Evolutionary conservation across 192 early-diverging fungal species (phyloP), one percentile per base, ranked within the genome.

Genomic region (Rhizophagus sp.): DNA sequence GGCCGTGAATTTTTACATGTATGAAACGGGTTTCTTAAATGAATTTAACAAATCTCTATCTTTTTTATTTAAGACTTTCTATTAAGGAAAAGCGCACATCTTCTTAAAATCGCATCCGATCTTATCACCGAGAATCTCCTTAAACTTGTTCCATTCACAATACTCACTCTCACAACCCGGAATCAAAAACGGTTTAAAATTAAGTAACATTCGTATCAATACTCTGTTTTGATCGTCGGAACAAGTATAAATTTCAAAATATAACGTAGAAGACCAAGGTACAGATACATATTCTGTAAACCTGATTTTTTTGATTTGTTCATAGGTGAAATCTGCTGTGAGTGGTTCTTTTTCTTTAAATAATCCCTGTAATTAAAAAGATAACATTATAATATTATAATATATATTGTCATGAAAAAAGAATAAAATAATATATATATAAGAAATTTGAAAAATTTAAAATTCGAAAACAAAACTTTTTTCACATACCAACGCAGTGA

Each of bases 91-190:
- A 41, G 36, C 67, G 6, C 67, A 69, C 34, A 69, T 39, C 4
- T 69, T 39, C 1, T 69, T 19, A 33, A 33, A 41, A 44, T 69
- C 67, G 9, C 67, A 69, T 17, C 33, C 17, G 34, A 69, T 41
- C 67, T 69, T 33, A 69, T 7, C 34, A 39, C 67, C 34, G 13
- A 69, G 17, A 69, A 69, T 69, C 25, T 27, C 6, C 27, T 67
- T 67, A 67, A 67, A 67, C 25, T 6, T 33, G 15, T 11, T 17
- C 65, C 67, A 69, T 39, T 69, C 19, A 69, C 67, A 69, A 69
- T 69, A 69, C 34, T 69, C 67, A 39, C 67, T 52, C 50, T 52
- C 9, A 69, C 67, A 69, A 41, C 67, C 67, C 67, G 67, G 67
- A 41, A 69, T 41, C 15, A 69, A 4, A 69, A 36, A 39, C 19